Conservation (phyloP, 2,329 filamentous ascomycete species). For the Stagonosporopsis vannaccii region DNA sequence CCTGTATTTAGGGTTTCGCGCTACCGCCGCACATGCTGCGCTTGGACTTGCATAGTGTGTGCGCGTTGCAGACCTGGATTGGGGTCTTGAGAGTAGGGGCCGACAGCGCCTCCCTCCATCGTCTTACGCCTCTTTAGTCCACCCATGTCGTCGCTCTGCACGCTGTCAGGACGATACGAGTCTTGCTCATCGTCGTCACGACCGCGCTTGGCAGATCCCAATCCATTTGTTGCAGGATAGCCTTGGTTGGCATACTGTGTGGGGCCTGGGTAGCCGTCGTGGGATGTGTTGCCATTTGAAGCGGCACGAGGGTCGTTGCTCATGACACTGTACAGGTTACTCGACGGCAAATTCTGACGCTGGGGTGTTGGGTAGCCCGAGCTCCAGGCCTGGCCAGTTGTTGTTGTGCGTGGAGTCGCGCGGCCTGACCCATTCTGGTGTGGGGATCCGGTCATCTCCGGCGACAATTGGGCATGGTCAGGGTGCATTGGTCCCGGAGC, state of each 20-base stretch:
- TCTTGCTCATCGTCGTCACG: slow-evolving; percentile 72
- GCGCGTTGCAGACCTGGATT: slow-evolving; percentile 44
- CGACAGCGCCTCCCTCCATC: slow-evolving; percentile 58
- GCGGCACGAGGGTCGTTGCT: slow-evolving; percentile 77
- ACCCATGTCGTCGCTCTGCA: slow-evolving; percentile 65
- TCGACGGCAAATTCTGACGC: slow-evolving; percentile 71
- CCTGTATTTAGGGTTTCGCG: slow-evolving; percentile 15
- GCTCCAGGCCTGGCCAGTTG: slow-evolving; percentile 73
- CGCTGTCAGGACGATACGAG: slow-evolving; percentile 68
- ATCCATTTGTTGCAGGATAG: slow-evolving; percentile 68
- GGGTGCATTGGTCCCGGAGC: slow-evolving; percentile 70
- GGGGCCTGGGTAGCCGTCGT: slow-evolving; percentile 75
- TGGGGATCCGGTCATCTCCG: slow-evolving; percentile 84
- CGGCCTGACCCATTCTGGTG: slow-evolving; percentile 83
- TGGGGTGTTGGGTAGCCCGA: slow-evolving; percentile 81
- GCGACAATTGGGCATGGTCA: slow-evolving; percentile 78
- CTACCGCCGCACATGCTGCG: slow-evolving; percentile 16
- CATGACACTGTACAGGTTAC: slow-evolving; percentile 89
- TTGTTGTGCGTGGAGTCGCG: slow-evolving; percentile 82
- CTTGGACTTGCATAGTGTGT: slow-evolving; percentile 39
- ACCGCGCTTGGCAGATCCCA: slow-evolving; percentile 65
- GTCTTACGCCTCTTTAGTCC: slow-evolving; percentile 82
- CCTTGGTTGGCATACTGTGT: slow-evolving; percentile 67
- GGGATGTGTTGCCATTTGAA: slow-evolving; percentile 69
- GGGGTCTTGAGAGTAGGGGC: slow-evolving; percentile 42